These are phyloP conservation scores for Roridomyces roridus DNA, from an alignment of 768 basidiomycete genomes.

Conservation along the genomic window DNA sequence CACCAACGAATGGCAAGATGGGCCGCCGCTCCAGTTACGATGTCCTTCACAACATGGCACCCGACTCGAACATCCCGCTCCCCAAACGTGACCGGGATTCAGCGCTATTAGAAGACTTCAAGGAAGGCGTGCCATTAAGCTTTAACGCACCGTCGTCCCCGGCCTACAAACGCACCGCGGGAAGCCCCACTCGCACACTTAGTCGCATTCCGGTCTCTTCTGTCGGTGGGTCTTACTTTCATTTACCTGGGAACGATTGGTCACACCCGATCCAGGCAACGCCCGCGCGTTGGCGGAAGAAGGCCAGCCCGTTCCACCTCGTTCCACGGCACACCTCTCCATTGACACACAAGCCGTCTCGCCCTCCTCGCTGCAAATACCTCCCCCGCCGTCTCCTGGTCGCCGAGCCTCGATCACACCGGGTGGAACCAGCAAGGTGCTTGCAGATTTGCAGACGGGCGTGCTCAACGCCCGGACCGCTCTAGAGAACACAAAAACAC, in stretches of 20 bases:
- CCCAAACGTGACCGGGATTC: slow-evolving; percentile 59
- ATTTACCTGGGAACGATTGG: no score
- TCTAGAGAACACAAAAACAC: slow-evolving; percentile 85
- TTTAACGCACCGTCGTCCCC: slow-evolving; percentile 49
- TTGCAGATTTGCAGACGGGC: slow-evolving; percentile 86
- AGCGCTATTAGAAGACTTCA: slow-evolving; percentile 60
- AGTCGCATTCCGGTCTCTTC: slow-evolving; percentile 86
- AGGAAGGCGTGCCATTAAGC: slow-evolving; percentile 74
- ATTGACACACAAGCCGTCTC: slow-evolving; percentile 43
- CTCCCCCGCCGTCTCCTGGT: slow-evolving; percentile 52
- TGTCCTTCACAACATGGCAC: slow-evolving; percentile 70
- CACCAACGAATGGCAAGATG: slow-evolving; percentile 46
- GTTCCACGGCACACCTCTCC: slow-evolving; percentile 35
- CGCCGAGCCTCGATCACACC: slow-evolving; percentile 69
- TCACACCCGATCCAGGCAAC: no score
- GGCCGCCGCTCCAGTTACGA: slow-evolving; percentile 76
- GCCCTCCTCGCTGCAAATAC: slow-evolving; percentile 50
- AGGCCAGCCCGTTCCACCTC: slow-evolving; percentile 48
- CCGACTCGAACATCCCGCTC: slow-evolving; percentile 76
- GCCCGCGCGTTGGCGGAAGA: slow-evolving; percentile 86
- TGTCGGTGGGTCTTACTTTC: slow-evolving; percentile 62
- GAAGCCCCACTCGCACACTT: slow-evolving; percentile 79
- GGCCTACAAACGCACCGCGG: slow-evolving; percentile 51
- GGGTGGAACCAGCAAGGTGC: slow-evolving; percentile 84
- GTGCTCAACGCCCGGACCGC: slow-evolving; percentile 80